Evolutionary conservation across 1,284 basidiomycete species (phyloP).

Genomic region (Fomitopsis schrenkii): DNA sequence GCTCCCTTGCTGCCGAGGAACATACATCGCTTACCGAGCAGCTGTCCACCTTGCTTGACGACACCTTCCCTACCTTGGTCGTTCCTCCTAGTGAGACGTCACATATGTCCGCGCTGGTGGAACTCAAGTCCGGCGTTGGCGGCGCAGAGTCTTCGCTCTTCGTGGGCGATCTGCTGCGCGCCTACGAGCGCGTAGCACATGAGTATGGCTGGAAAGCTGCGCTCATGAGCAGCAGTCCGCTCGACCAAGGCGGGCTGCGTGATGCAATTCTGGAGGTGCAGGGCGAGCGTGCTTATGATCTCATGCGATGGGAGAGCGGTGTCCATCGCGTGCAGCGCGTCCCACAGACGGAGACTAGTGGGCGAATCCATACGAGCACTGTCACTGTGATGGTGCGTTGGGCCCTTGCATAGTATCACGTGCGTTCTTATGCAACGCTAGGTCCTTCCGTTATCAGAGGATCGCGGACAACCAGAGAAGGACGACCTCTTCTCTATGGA

Average conservation of each 20-base stretch:
- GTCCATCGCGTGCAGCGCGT: slow-evolving; percentile 96
- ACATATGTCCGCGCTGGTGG: slow-evolving; percentile 76
- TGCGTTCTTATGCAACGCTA: slow-evolving; percentile 26
- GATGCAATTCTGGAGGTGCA: slow-evolving; percentile 85
- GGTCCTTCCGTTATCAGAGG: slow-evolving; percentile 79
- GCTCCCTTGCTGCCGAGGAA: slow-evolving; percentile 75
- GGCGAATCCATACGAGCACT: slow-evolving; percentile 91
- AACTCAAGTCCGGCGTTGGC: slow-evolving; percentile 91
- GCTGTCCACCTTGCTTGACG: slow-evolving; percentile 46
- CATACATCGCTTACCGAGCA: slow-evolving; percentile 45
- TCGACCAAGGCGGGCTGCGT: slow-evolving; percentile 65
- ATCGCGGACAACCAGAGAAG: slow-evolving; percentile 34
- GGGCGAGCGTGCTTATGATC: slow-evolving; percentile 77
- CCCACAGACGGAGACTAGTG: slow-evolving; percentile 84
- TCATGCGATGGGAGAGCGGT: slow-evolving; percentile 86
- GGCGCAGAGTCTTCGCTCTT: slow-evolving; percentile 90
- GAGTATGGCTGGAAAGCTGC: slow-evolving; percentile 48
- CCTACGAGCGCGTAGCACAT: slow-evolving; percentile 78
- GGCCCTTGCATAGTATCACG: neutral
- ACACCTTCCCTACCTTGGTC: slow-evolving; percentile 66
- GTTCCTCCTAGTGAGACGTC: slow-evolving; percentile 67
- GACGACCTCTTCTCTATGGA: slow-evolving; percentile 73
- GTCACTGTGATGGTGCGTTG: slow-evolving; percentile 77
- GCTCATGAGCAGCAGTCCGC: slow-evolving; percentile 49
- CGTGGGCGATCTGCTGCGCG: slow-evolving; percentile 72